Evolutionary conservation across 2,329 filamentous ascomycete species (phyloP).

Genomic region (Fusarium pilosicola): DNA sequence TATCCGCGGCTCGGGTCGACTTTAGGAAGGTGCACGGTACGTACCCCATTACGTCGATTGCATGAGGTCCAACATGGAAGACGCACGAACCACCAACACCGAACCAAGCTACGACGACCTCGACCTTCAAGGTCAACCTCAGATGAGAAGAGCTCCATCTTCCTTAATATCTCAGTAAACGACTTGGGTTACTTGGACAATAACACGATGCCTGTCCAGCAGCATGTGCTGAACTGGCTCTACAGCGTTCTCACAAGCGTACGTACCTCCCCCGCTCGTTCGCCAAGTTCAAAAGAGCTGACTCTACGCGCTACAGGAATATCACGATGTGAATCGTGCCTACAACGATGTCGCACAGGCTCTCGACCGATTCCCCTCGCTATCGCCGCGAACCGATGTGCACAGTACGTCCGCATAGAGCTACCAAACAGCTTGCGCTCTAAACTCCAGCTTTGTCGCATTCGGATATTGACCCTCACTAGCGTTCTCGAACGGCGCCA

Average conservation of each 20-base stretch:
- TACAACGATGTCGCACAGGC: constrained; percentile 91
- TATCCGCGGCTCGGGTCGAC: constrained; percentile 25
- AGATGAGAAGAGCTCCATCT: constrained; percentile 26
- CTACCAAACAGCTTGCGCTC: constrained; percentile 44
- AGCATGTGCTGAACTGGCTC: constrained; percentile 93
- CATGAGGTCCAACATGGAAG: constrained; percentile 6
- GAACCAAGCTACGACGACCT: constrained; percentile 25
- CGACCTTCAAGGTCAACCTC: constrained; percentile 24
- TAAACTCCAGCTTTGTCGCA: constrained; percentile 3
- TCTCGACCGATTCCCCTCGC: constrained; percentile 80
- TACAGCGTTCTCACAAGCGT: constrained; percentile 89
- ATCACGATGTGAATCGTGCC: constrained; percentile 89
- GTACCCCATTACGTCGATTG: constrained; percentile 38
- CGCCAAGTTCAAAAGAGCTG: background rate
- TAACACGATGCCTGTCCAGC: constrained; percentile 75
- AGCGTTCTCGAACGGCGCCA: constrained; percentile 91
- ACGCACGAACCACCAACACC: constrained; percentile 30
- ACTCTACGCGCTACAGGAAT: constrained; percentile 72
- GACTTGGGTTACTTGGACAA: background rate
- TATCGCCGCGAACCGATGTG: constrained; percentile 90
- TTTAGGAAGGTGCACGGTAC: constrained; percentile 36
- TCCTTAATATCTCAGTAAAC: background rate
- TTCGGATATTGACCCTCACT: constrained; percentile 20
- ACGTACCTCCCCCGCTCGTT: constrained; percentile 42
- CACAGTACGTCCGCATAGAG: constrained; percentile 72